phyloP scores from a whole-genome alignment of 257 asterid genomes.

The Coffea eugenioides region DNA sequence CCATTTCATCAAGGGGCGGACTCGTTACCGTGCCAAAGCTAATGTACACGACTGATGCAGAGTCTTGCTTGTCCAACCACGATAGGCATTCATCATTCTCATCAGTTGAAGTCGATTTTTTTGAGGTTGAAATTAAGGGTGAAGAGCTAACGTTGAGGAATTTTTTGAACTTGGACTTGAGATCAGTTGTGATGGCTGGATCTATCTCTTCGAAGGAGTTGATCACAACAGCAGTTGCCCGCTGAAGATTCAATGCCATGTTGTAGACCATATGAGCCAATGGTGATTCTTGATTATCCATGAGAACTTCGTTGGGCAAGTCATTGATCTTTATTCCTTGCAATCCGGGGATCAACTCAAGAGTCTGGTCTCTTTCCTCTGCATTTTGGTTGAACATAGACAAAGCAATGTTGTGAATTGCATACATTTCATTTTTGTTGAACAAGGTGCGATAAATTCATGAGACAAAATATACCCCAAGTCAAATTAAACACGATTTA shows the following conservation, averaged over 20 bases:
- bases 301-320: constrained; percentile 9
- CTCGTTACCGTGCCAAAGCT: constrained; percentile 4
- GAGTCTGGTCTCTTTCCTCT: not conserved
- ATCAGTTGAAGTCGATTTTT: not conserved
- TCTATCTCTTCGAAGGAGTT: constrained; percentile 17
- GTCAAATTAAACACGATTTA: too few species aligned
- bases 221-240: constrained; percentile 4
- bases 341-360: not conserved
- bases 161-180: not conserved
- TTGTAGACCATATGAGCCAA: constrained; percentile 11
- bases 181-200: constrained; percentile 7
- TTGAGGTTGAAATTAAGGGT: not conserved
- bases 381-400: too few species aligned
- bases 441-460: too few species aligned
- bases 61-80: constrained; percentile 8
- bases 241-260: not conserved
- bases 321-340: constrained; percentile 1
- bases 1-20: constrained; percentile 7
- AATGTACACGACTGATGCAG: constrained; percentile 9
- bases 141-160: constrained; percentile 10
- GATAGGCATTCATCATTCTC: not conserved
- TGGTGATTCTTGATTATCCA: constrained; percentile 5
- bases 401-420: not conserved
- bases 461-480: too few species aligned
- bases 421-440: too few species aligned